phyloP scores from a whole-genome alignment of 2,329 filamentous ascomycete species.

The Fusarium sp. region DNA sequence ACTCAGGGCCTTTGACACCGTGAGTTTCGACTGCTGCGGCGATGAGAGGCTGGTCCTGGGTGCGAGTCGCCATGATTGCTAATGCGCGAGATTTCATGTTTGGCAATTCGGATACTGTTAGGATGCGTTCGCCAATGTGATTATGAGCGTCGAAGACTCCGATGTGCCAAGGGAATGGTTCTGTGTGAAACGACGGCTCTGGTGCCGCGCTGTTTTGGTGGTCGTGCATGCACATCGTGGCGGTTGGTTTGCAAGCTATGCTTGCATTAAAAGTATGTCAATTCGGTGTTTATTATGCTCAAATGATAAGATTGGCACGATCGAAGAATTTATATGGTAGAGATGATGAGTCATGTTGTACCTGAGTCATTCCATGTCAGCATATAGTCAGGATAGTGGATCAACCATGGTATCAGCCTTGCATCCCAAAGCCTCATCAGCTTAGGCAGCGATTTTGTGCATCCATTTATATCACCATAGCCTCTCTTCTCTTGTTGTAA shows the following conservation, averaged over 20 bases:
- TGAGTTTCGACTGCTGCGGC: slow-evolving; percentile 3
- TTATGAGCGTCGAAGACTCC: slow-evolving; percentile 50
- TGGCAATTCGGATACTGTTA: background rate
- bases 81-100: slow-evolving; percentile 26
- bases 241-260: background rate
- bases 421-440: no score
- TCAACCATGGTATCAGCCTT: background rate
- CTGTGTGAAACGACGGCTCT: slow-evolving; percentile 1
- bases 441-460: no score
- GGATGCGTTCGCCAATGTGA: slow-evolving; percentile 33
- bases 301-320: background rate
- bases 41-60: slow-evolving; percentile 37
- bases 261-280: background rate
- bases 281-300: background rate
- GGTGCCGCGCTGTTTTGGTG: background rate
- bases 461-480: no score
- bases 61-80: slow-evolving; percentile 41
- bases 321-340: background rate
- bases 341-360: background rate
- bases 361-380: background rate
- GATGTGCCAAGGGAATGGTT: slow-evolving; percentile 38
- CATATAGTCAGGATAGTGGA: background rate
- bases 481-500: no score
- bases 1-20: background rate
- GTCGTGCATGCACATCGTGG: slow-evolving; percentile 24